These are phyloP conservation scores for Gossypium ekmanianum DNA, from an alignment of 345 rosid genomes.

Conservation along the genomic window DNA sequence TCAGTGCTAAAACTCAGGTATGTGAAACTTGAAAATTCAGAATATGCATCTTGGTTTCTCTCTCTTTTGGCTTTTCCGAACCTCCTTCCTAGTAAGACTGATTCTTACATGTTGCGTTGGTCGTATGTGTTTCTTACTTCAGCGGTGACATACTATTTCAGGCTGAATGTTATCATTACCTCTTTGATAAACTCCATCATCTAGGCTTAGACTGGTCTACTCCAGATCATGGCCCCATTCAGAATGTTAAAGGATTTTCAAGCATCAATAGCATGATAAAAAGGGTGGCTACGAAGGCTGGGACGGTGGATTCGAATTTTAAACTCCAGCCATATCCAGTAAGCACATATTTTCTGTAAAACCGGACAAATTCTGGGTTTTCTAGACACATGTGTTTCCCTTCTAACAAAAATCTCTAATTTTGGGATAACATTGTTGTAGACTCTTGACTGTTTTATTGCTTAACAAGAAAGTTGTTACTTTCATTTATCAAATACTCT, in stretches of 20 bases:
- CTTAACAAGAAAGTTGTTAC: not conserved
- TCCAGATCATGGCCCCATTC: slow-evolving; percentile 20
- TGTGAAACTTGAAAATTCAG: not conserved
- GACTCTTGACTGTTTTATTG: not conserved
- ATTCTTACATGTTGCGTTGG: not conserved
- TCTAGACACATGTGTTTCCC: not conserved
- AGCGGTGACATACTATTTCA: slow-evolving; percentile 23
- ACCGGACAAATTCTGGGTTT: not conserved
- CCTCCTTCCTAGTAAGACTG: not conserved
- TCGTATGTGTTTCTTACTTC: not conserved
- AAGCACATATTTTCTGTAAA: slow-evolving; percentile 21
- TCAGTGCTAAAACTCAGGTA: slow-evolving; percentile 64
- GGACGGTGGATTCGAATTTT: slow-evolving; percentile 38
- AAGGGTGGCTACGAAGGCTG: slow-evolving; percentile 34
- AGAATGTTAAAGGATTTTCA: slow-evolving; percentile 32
- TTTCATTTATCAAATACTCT: not conserved
- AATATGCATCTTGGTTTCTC: not conserved
- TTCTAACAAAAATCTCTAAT: not conserved
- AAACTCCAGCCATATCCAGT: slow-evolving; percentile 45
- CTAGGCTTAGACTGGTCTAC: not conserved
- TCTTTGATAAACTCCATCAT: not conserved
- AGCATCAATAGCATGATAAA: slow-evolving; percentile 26
- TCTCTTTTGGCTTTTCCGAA: not conserved
- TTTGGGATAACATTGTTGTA: not conserved
- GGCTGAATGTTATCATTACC: slow-evolving; percentile 64